phyloP scores from a whole-genome alignment of 73 alveolate species.

The Urostyla sp. region DNA sequence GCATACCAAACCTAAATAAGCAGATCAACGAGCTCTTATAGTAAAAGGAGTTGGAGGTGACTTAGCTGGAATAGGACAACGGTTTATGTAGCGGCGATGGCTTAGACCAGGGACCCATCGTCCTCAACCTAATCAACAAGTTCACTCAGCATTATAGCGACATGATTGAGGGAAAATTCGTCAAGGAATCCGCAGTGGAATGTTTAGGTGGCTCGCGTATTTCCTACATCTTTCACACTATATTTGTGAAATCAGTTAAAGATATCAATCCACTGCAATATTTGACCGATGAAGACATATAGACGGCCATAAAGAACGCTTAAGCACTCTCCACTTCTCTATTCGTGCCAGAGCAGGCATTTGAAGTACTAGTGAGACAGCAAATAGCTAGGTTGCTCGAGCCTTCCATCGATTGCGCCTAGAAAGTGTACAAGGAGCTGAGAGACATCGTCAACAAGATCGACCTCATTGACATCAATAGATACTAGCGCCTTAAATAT shows the following conservation, averaged over 20 bases:
- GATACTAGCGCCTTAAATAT: constrained; percentile 66
- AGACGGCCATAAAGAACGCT: constrained; percentile 86
- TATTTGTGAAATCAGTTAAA: constrained; percentile 66
- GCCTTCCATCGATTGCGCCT: constrained; percentile 87
- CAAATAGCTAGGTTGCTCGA: constrained; percentile 84
- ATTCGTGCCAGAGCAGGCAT: constrained; percentile 97
- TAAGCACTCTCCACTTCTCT: constrained; percentile 82
- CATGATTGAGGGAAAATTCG: constrained; percentile 75
- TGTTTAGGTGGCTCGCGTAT: constrained; percentile 85
- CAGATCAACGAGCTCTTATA: constrained; percentile 39
- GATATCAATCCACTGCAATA: constrained; percentile 80
- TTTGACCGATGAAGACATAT: constrained; percentile 77
- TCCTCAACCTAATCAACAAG: constrained; percentile 50
- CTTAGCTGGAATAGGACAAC: constrained; percentile 28
- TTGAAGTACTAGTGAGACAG: constrained; percentile 86
- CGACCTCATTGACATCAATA: constrained; percentile 73
- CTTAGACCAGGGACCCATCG: constrained; percentile 48
- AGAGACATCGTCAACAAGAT: constrained; percentile 75
- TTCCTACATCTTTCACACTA: constrained; percentile 67
- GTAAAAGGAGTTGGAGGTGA: constrained; percentile 55
- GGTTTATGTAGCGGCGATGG: constrained; percentile 44
- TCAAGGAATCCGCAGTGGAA: constrained; percentile 71
- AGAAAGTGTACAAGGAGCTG: constrained; percentile 82
- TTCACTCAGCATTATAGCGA: constrained; percentile 53
- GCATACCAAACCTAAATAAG: constrained; percentile 39